Base-by-base conservation (phyloP, 2,329 filamentous ascomycete species). In the Apiospora rasikravindrae region DNA sequence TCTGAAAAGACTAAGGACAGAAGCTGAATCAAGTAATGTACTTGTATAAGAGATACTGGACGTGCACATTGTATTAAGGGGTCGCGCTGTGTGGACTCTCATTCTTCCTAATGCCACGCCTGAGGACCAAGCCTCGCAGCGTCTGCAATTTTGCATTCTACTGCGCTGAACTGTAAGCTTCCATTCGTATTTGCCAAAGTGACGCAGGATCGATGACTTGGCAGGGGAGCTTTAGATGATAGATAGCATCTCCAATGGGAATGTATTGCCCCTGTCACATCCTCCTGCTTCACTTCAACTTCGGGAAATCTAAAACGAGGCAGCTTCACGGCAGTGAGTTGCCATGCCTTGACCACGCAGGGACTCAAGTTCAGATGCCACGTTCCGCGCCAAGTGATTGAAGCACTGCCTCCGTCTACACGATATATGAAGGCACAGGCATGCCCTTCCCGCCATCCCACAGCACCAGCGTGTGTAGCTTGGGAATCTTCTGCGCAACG, bases 401-500 rank as follows among this genome's bases (percentile, higher is more conserved):
- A 77, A n/a, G 75, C 74, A 71, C 68, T 42, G 61, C 77, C 73
- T 71, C 64, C 72, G n/a, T 73, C 73, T 29, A 67, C 70, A 24
- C 72, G 75, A 73, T 80, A 82, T 72, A 81, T 80, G 64, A 83
- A 81, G 24, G 80, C 79, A 73, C 76, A 82, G 26, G 80, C 80
- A 73, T 80, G 67, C 19, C 49, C 77, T 72, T 77, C 49, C 67
- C 69, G 66, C 79, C 78, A 73, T 82, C 80, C 81, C 80, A 83
- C n/a, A 83, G 72, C 67, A 80, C 79, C 67, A 83, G 71, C 4
- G 76, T 80, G 33, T 78, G 75, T 47, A 82, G 10, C 66, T 73
- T 74, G n/a, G 79, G 79, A 79, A 83, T 82, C 53, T 74, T 68
- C 69, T 68, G 76, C n/a, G 74, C 53, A 33, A 37, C 16, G 7